Base-by-base conservation (phyloP, 192 early-diverging fungal species). In the Entomortierella chlamydospora region DNA sequence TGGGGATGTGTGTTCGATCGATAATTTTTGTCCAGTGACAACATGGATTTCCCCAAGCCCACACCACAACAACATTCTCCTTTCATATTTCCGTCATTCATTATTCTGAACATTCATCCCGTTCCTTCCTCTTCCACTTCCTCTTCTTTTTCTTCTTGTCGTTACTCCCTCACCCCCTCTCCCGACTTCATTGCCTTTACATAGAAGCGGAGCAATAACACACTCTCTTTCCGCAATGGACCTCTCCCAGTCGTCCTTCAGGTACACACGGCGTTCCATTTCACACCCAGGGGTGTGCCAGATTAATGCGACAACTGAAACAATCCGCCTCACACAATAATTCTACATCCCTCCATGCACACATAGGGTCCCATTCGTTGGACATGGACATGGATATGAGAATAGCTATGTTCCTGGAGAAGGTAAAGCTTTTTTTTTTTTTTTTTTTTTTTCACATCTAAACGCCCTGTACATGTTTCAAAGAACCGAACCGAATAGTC, bases 181-280 rank as follows among this genome's bases (percentile, higher is more conserved):
- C 50, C 51, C 15, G 12, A 3, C 45, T 47, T 47, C 45, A 20
- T 47, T 47, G 3, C 47, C 7, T 31, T n/a, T 28, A 10, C 34
- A 37, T 37, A 37, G 10, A 37, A 37, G 34, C 10, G 10, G 10
- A 37, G 34, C 34, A 10, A 37, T 37, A 37, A 10, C 4, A 7
- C 34, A 37, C 34, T 37, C 10, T 37, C 34, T 17, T 2, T 37
- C 43, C 7, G 53, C 43, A 42, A 72, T 72, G 70, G 47, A 72
- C 54, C 45, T 20, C 23, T 53, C 53, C 28, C 70, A 72, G 31
- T 33, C 70, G 8, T 39, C 54, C 29, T 64, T 72, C 61, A 33
- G 54, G 55, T 72, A 62, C 11, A n/a, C n/a, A n/a, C n/a, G n/a
- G n/a, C 37, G 25, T 39, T 29, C 29, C 39, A 37, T 37, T 37